phyloP scores from a whole-genome alignment of 2,329 filamentous ascomycete genomes.

The Colletotrichum sp. region DNA sequence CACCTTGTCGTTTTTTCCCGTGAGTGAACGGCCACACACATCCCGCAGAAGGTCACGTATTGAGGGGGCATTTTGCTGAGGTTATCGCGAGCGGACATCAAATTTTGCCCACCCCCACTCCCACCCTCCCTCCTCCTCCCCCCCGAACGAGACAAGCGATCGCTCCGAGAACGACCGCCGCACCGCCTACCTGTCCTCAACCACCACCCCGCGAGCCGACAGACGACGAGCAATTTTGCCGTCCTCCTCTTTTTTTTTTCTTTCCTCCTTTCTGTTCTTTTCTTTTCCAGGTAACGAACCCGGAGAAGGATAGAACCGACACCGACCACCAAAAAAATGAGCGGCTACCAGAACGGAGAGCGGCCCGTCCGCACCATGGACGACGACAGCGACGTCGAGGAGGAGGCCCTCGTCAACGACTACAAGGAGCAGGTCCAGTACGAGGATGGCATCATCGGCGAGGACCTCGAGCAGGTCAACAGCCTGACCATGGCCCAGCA shows the following conservation, averaged over 20 bases:
- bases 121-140: background rate
- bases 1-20: background rate
- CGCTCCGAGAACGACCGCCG: background rate
- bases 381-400: conserved; percentile 92
- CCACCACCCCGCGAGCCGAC: background rate
- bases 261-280: background rate
- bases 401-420: conserved; percentile 94
- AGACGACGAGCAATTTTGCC: background rate
- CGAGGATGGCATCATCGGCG: conserved; percentile 77
- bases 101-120: conserved; percentile 14
- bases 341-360: conserved; percentile 65
- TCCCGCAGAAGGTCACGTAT: background rate
- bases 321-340: conserved; percentile 49
- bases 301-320: background rate
- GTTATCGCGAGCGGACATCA: conserved; percentile 4
- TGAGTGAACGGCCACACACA: background rate
- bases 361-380: conserved; percentile 62
- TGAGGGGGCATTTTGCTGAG: background rate
- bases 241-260: background rate
- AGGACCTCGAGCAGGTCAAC: conserved; percentile 74
- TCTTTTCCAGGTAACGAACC: background rate
- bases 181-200: conserved; percentile 17
- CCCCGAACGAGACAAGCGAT: background rate
- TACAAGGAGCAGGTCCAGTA: conserved; percentile 97
- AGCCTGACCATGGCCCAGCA: conserved; percentile 74